Evolutionary conservation across 805 yeast species (phyloP).

Genomic region (Candida sanyiensis): DNA sequence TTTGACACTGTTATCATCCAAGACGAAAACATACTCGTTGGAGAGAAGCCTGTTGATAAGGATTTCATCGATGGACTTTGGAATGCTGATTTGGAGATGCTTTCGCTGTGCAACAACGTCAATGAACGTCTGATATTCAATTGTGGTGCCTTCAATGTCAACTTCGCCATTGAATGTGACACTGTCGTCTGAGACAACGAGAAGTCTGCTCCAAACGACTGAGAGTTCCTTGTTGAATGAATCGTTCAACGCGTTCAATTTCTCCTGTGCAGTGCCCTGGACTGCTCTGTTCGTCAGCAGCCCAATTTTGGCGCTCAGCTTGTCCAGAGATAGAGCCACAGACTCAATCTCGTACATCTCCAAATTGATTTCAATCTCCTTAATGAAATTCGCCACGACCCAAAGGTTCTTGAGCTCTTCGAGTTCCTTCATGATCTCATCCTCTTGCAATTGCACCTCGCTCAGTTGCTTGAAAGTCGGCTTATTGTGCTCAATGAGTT

Average conservation of each 20-base stretch:
- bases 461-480: conserved; percentile 15
- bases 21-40: neutral
- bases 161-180: conserved; percentile 16
- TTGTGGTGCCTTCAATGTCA: conserved; percentile 16
- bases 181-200: conserved; percentile 6
- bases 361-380: conserved; percentile 22
- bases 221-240: conserved; percentile 4
- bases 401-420: conserved; percentile 21
- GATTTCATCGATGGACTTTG: conserved; percentile 15
- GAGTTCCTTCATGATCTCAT: conserved; percentile 15
- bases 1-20: conserved; percentile 9
- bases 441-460: conserved; percentile 17
- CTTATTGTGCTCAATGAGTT: conserved; percentile 11
- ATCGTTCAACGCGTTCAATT: conserved; percentile 6
- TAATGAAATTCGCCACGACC: conserved; percentile 20
- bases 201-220: conserved; percentile 14
- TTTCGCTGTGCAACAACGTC: conserved; percentile 11
- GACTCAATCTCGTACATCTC: conserved; percentile 23
- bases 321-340: conserved; percentile 18
- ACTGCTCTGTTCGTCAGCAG: conserved; percentile 4
- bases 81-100: conserved; percentile 11
- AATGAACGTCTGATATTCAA: conserved; percentile 14
- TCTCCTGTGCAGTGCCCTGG: conserved; percentile 5
- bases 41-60: conserved; percentile 13
- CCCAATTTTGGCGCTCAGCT: conserved; percentile 13